Evolutionary conservation across 768 basidiomycete species (phyloP).

Genomic region (Vishniacozyma victoriae): DNA sequence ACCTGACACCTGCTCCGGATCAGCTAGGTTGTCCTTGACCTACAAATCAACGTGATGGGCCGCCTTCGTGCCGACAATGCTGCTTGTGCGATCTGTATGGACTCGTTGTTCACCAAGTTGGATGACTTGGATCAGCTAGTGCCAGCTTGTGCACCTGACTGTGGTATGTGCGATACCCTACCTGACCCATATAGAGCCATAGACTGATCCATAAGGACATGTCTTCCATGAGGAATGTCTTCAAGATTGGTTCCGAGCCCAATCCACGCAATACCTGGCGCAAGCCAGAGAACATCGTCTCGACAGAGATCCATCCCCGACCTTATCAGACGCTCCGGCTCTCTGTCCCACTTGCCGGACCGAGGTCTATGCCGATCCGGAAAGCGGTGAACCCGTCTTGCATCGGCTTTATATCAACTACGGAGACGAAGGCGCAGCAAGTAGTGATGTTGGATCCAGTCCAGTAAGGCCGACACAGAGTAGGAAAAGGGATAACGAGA

Average conservation of each 20-base stretch:
- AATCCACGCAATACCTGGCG: constrained; percentile 15
- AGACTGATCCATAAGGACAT: constrained; percentile 11
- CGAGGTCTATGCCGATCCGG: constrained; percentile 26
- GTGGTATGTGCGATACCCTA: constrained; percentile 21
- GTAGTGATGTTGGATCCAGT: constrained; percentile 2
- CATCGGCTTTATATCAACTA: constrained; percentile 29
- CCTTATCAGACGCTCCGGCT: constrained; percentile 21
- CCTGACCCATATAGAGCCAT: neutral
- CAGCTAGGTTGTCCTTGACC: no score
- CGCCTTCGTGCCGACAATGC: constrained; percentile 17
- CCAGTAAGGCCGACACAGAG: neutral
- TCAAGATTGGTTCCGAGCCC: constrained; percentile 23
- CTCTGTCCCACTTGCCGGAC: constrained; percentile 30
- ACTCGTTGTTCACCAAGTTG: constrained; percentile 21
- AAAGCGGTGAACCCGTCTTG: constrained; percentile 26
- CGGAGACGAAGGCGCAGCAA: constrained; percentile 2
- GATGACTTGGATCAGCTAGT: constrained; percentile 31
- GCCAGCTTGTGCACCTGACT: constrained; percentile 25
- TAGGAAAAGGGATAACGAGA: constrained; percentile 10
- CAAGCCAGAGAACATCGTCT: constrained; percentile 11
- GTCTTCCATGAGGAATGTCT: constrained; percentile 34
- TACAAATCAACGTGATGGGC: no score
- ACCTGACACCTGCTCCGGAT: no score
- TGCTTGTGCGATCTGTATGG: constrained; percentile 34
- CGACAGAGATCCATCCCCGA: constrained; percentile 7